These are phyloP conservation scores for Ophiobolus disseminans DNA, from an alignment of 2,329 filamentous ascomycete genomes.

Conservation along the genomic window DNA sequence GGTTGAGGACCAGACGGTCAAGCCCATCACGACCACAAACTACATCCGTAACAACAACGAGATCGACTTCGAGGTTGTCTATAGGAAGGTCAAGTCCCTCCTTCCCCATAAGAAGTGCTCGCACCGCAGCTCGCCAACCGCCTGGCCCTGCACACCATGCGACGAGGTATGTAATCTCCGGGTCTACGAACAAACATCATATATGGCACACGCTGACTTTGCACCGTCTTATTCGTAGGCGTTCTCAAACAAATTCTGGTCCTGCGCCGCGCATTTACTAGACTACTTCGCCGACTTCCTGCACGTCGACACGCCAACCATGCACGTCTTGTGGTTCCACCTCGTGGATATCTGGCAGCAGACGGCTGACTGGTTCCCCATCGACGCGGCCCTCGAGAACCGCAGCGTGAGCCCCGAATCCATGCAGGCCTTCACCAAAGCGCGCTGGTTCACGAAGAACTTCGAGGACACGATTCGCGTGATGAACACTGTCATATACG, in stretches of 20 bases:
- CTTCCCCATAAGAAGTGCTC: conserved; percentile 2
- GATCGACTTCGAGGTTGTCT: conserved; percentile 22
- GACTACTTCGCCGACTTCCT: conserved; percentile 44
- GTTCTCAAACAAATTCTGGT: conserved; percentile 24
- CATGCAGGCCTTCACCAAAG: background rate
- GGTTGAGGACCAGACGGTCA: conserved; percentile 15
- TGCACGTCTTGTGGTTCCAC: conserved; percentile 38
- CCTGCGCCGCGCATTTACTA: conserved; percentile 22
- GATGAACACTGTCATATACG: conserved; percentile 6
- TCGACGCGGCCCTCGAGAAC: conserved; percentile 8
- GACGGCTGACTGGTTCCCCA: conserved; percentile 2
- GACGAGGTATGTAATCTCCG: no score
- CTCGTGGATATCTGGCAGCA: conserved; percentile 34
- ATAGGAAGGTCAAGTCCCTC: conserved; percentile 19
- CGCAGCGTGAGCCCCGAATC: background rate
- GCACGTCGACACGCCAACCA: conserved; percentile 21
- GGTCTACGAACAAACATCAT: no score
- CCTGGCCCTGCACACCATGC: conserved; percentile 15
- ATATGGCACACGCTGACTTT: no score
- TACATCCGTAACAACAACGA: conserved; percentile 24
- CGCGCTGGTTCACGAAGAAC: conserved; percentile 4
- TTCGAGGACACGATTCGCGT: conserved; percentile 4
- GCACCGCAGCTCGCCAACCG: background rate
- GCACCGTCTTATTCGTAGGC: no score
- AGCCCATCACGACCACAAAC: conserved; percentile 12